phyloP scores from a whole-genome alignment of 2,329 filamentous ascomycete genomes.

The Exserohilum rostratum region DNA sequence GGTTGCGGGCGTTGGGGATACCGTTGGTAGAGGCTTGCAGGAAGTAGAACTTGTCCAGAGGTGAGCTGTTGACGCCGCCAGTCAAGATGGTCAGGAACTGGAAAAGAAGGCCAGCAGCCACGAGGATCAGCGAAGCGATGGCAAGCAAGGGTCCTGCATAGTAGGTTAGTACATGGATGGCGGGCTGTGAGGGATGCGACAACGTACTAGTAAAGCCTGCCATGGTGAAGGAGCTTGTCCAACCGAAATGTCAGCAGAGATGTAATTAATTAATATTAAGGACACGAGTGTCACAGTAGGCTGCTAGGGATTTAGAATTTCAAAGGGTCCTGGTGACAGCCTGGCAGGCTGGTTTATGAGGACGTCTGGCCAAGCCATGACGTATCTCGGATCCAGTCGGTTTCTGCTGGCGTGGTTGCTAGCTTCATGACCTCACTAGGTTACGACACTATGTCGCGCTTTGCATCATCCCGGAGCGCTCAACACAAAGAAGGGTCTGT shows the following conservation, averaged over 20 bases:
- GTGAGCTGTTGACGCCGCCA: slow-evolving; percentile 60
- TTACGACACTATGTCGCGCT: slow-evolving; percentile 12
- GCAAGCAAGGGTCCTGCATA: slow-evolving; percentile 61
- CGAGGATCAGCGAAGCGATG: slow-evolving; percentile 64
- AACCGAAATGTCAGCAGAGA: neutral
- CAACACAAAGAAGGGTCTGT: slow-evolving; percentile 5
- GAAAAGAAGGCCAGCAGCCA: slow-evolving; percentile 66
- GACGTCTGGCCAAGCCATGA: slow-evolving; percentile 19
- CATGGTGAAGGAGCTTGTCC: slow-evolving; percentile 10
- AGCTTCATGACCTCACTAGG: slow-evolving; percentile 20
- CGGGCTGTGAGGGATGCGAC: slow-evolving; percentile 13
- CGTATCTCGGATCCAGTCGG: slow-evolving; percentile 16
- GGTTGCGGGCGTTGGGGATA: slow-evolving; percentile 62
- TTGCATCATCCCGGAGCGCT: slow-evolving; percentile 23
- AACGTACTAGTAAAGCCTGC: slow-evolving; percentile 24
- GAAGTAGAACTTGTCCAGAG: slow-evolving; percentile 82
- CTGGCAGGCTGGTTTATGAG: slow-evolving; percentile 27
- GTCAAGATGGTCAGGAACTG: slow-evolving; percentile 71
- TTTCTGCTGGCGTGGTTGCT: slow-evolving; percentile 7
- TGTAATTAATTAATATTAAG: slow-evolving; percentile 16
- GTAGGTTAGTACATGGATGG: neutral
- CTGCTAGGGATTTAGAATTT: slow-evolving; percentile 10
- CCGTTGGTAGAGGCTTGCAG: slow-evolving; percentile 76
- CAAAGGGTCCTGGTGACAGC: neutral
- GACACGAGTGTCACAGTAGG: slow-evolving; percentile 6